Percentiles rank a stretch among this genome's conserved stretches.
Conservation (phyloP, 2,329 filamentous ascomycete genomes). For the Ascochyta rabiei region DNA sequence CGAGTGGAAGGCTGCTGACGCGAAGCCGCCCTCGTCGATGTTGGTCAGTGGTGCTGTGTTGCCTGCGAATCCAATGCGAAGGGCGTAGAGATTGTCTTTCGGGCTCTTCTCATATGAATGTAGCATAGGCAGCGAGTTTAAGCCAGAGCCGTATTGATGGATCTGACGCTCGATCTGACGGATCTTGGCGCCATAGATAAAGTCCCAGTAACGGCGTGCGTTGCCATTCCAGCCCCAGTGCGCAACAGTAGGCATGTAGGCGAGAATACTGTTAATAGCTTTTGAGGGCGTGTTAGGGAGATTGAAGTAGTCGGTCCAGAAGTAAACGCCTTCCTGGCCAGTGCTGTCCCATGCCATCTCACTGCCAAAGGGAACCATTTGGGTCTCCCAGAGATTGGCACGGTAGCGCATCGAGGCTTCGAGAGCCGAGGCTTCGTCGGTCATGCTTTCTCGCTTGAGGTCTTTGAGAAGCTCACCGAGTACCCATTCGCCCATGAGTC, state of each 20-base stretch:
- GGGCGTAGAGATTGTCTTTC: constrained; percentile 53
- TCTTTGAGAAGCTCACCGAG: constrained; percentile 61
- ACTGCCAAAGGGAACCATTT: constrained; percentile 62
- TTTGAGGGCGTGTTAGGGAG: constrained; percentile 55
- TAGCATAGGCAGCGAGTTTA: constrained; percentile 63
- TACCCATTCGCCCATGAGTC: constrained; percentile 66
- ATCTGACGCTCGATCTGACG: constrained; percentile 57
- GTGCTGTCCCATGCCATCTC: constrained; percentile 70
- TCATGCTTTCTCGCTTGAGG: constrained; percentile 56
- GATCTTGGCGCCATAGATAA: constrained; percentile 55
- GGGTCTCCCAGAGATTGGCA: constrained; percentile 57
- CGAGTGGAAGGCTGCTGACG: constrained; percentile 62
- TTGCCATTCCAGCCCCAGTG: constrained; percentile 70
- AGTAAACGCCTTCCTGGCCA: constrained; percentile 66
- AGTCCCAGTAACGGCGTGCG: constrained; percentile 66
- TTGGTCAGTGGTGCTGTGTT: constrained; percentile 61
- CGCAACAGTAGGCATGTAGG: constrained; percentile 62
- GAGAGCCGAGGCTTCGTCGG: constrained; percentile 48
- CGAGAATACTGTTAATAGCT: constrained; percentile 62
- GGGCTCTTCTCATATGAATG: constrained; percentile 57
- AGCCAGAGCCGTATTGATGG: constrained; percentile 66
- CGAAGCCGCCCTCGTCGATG: constrained; percentile 62
- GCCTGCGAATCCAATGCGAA: constrained; percentile 62
- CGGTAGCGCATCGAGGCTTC: constrained; percentile 57
- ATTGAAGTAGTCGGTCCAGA: constrained; percentile 63